Base-by-base conservation (phyloP, 2,329 filamentous ascomycete genomes). In the Cladosporium sp. region DNA sequence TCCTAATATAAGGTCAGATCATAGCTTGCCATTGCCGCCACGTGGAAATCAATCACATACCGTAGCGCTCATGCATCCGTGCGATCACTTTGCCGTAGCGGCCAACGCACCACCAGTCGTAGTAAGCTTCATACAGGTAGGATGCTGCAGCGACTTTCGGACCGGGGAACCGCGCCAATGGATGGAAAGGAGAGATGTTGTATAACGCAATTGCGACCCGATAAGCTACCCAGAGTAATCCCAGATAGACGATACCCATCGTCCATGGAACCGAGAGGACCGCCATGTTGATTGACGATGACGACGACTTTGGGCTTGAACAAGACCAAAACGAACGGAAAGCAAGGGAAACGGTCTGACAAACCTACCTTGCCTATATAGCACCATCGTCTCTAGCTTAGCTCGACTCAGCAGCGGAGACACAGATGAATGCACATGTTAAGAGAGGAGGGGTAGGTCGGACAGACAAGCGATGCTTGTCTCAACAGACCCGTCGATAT, bases 31-130 rank as follows among this genome's bases (percentile, higher is more conserved):
- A 30, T 14, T 9, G 7, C 22, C 12, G 43, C 20, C n/a, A 17
- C 7, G 28, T 22, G 28, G 22, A 4, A 17, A n/a, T 22, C 25
- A 47, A 12, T 9, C 22, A 51, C 55, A 38, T 51, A 58, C 55
- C 74, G 61, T 75, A 75, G 58, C 65, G 61, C 42, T 69, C 61
- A 58, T 76, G 74, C 67, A 76, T 66, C 50, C 56, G 38, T 12
- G 67, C 61, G 30, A 76, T 72, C 9, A 52, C 51, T 22, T 59
- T 49, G 22, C 45, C 63, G 22, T 45, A 40, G 8, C 63, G 55
- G 20, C 70, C 56, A n/a, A 72, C 63, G 7, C 25, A 22, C 54
- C 54, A 56, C 54, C 54, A 56, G 64, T 76, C 73, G 60, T 73
- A 67, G 58, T 74, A 75, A 20, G 72, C 69, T 34, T 75, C 72